Percentiles rank a stretch among this genome's conserved stretches.
These are phyloP conservation scores for Coemansia sp. DNA, from an alignment of 192 early-diverging fungal species.

Conservation along the genomic window DNA sequence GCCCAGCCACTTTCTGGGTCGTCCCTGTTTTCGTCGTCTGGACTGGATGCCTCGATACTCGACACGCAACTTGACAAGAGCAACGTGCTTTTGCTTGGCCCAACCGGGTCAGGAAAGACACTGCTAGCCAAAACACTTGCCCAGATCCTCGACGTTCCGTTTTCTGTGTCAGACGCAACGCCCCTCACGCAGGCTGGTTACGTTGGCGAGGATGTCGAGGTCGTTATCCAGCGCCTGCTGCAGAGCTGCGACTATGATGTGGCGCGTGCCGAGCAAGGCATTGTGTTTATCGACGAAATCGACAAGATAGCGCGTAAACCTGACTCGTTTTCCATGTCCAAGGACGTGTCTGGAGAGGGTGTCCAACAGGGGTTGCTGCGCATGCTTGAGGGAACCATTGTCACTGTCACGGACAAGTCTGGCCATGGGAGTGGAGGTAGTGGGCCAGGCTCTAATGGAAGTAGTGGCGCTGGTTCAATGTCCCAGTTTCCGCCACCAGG, in stretches of 20 bases:
- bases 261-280: conserved; percentile 76
- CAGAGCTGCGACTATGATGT: conserved; percentile 90
- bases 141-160: conserved; percentile 79
- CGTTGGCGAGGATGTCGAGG: conserved; percentile 88
- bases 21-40: background rate
- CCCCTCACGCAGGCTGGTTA: conserved; percentile 91
- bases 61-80: conserved; percentile 80
- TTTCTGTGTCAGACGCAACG: conserved; percentile 86
- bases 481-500: conserved; percentile 28
- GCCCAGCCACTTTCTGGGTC: background rate
- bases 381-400: conserved; percentile 86
- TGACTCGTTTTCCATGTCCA: conserved; percentile 68
- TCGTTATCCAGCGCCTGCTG: conserved; percentile 76
- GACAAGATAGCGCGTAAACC: conserved; percentile 84
- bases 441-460: background rate
- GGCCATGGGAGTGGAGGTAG: conserved; percentile 49
- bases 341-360: conserved; percentile 91
- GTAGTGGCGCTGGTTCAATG: conserved; percentile 25
- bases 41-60: conserved; percentile 4
- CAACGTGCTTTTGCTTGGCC: conserved; percentile 82
- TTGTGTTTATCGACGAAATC: conserved; percentile 91
- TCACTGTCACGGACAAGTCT: conserved; percentile 80
- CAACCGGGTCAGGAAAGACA: conserved; percentile 85
- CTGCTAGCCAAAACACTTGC: conserved; percentile 78
- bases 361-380: conserved; percentile 83